Evolutionary conservation across 139 green algal species (phyloP).

Genomic region (Chlorella sp.): DNA sequence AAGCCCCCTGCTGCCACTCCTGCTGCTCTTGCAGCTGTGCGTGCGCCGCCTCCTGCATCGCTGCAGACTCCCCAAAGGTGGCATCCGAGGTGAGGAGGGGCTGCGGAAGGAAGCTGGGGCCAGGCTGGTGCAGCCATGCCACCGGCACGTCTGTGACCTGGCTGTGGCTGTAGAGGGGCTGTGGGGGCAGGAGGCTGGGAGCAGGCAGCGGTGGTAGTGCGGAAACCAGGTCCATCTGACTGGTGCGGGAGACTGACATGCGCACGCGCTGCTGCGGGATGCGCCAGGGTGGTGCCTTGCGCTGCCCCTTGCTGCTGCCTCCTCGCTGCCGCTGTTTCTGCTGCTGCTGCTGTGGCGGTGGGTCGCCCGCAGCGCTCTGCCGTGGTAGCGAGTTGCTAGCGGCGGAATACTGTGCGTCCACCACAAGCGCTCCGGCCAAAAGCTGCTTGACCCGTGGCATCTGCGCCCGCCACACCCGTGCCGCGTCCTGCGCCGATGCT

Average conservation of each 20-base stretch:
- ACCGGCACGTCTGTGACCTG: background rate
- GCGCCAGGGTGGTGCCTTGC: too few relatives aligned
- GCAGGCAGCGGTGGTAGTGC: background rate
- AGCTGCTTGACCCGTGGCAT: too few relatives aligned
- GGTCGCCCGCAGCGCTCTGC: background rate
- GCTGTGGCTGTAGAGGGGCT: background rate
- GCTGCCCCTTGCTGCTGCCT: background rate
- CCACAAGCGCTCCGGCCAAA: too few relatives aligned
- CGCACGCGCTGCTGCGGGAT: background rate
- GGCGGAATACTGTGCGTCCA: too few relatives aligned
- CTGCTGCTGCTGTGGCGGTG: background rate
- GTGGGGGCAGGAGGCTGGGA: background rate
- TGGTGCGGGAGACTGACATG: conserved; percentile 18
- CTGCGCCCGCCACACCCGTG: too few relatives aligned
- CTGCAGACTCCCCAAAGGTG: too few relatives aligned
- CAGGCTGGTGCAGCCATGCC: background rate
- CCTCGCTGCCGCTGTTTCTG: background rate
- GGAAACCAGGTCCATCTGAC: conserved; percentile 5
- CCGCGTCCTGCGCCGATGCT: too few relatives aligned
- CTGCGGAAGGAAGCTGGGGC: too few relatives aligned
- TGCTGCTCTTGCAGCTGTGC: too few relatives aligned
- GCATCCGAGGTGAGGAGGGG: too few relatives aligned
- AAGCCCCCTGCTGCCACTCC: too few relatives aligned
- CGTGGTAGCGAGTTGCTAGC: background rate
- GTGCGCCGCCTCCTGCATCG: too few relatives aligned